A percentile compares a stretch with the other conserved stretches of the same genome.
These are phyloP conservation scores for Aspergillus eucalypticola DNA, from an alignment of 2,329 filamentous ascomycete genomes.

Conservation along the genomic window DNA sequence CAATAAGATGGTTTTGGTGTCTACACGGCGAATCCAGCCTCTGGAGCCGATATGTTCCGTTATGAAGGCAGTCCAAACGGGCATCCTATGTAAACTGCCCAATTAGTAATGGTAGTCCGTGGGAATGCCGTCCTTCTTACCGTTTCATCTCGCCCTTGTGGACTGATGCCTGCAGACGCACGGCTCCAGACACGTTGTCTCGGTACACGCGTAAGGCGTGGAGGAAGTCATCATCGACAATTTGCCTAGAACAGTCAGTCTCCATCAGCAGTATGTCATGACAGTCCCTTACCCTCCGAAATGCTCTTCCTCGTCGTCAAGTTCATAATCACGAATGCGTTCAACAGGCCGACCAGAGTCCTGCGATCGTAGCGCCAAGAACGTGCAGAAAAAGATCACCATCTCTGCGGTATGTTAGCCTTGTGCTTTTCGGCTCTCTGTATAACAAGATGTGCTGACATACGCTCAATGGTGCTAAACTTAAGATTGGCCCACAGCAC, in stretches of 20 bases:
- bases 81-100: slow-evolving; percentile 41
- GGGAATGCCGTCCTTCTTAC: slow-evolving; percentile 27
- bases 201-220: slow-evolving; percentile 58
- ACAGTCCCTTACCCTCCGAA: slow-evolving; percentile 50
- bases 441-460: not conserved
- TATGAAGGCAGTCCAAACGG: slow-evolving; percentile 63
- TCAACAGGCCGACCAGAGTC: slow-evolving; percentile 46
- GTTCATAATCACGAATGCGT: slow-evolving; percentile 51
- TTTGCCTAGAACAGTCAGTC: slow-evolving; percentile 43
- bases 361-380: slow-evolving; percentile 60
- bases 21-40: slow-evolving; percentile 51
- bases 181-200: slow-evolving; percentile 52
- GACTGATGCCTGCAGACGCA: slow-evolving; percentile 60
- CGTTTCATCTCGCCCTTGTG: slow-evolving; percentile 54
- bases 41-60: slow-evolving; percentile 49
- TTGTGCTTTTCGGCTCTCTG: not conserved
- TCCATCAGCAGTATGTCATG: not conserved
- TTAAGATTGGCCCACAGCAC: slow-evolving; percentile 57
- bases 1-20: slow-evolving; percentile 48
- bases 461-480: slow-evolving; percentile 55
- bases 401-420: slow-evolving; percentile 43
- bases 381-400: slow-evolving; percentile 59
- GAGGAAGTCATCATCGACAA: slow-evolving; percentile 53
- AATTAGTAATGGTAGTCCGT: not conserved
- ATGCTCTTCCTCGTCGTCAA: slow-evolving; percentile 49